phyloP scores from a whole-genome alignment of 441 rosid species.

The Breynia disticha region DNA sequence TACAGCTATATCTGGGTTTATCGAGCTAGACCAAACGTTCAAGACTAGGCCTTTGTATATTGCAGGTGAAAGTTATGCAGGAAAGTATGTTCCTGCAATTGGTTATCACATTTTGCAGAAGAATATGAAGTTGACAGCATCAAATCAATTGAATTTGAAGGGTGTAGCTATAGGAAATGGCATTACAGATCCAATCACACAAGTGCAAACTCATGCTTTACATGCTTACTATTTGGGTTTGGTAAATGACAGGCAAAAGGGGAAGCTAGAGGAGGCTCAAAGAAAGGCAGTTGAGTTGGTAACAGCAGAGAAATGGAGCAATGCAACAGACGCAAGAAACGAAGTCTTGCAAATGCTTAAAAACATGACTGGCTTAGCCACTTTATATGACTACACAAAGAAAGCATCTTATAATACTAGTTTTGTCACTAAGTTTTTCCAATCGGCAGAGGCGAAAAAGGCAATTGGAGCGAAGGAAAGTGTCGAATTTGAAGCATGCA shows the following conservation, averaged over 20 bases:
- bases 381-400: conserved; percentile 45
- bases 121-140: conserved; percentile 25
- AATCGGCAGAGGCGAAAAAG: conserved; percentile 29
- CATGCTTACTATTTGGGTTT: conserved; percentile 59
- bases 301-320: conserved; percentile 39
- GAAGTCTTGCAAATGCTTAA: conserved; percentile 26
- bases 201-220: conserved; percentile 51
- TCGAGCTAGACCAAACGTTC: conserved; percentile 28
- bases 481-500: conserved; percentile 43
- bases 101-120: conserved; percentile 48
- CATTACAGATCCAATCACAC: conserved; percentile 62
- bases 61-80: conserved; percentile 88
- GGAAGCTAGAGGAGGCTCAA: conserved; percentile 45
- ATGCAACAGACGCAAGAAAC: conserved; percentile 48
- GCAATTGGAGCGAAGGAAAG: conserved; percentile 42
- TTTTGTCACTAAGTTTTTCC: conserved; percentile 33
- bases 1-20: conserved; percentile 39
- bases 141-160: conserved; percentile 34
- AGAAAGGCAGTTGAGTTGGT: conserved; percentile 32
- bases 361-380: conserved; percentile 74
- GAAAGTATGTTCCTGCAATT: conserved; percentile 75
- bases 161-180: conserved; percentile 87
- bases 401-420: conserved; percentile 35
- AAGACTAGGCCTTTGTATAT: conserved; percentile 52
- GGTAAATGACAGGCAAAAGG: conserved; percentile 57